Evolutionary conservation across 1,139 yeast genomes (phyloP).

Genomic region (Nakaseomyces glabratus): DNA sequence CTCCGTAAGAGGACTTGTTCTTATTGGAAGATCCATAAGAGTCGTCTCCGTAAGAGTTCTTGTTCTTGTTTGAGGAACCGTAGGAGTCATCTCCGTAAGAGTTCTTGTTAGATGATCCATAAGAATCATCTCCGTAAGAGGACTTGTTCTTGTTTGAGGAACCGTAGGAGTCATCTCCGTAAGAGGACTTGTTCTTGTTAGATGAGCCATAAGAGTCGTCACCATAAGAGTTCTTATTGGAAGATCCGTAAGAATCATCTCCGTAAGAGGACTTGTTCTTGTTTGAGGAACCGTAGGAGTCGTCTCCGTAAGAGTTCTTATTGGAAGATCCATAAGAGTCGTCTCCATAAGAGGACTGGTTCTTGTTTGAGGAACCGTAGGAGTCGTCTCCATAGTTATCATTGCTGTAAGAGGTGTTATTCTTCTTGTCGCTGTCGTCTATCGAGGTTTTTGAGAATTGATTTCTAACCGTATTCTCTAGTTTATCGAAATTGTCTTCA

Average conservation of each 20-base stretch:
- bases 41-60: conserved; percentile 14
- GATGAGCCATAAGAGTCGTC: conserved; percentile 27
- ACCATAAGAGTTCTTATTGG: conserved; percentile 16
- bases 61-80: conserved; percentile 11
- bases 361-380: conserved; percentile 18
- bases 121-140: conserved; percentile 12
- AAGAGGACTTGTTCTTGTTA: conserved; percentile 13
- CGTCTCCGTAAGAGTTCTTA: conserved; percentile 16
- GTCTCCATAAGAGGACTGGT: conserved; percentile 23
- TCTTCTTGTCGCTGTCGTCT: conserved; percentile 16
- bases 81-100: conserved; percentile 10
- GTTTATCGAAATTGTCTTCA: conserved; percentile 22
- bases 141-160: conserved; percentile 18
- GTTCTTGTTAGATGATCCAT: conserved; percentile 15
- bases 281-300: conserved; percentile 13
- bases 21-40: conserved; percentile 13
- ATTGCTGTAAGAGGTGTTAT: conserved; percentile 7
- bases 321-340: conserved; percentile 11
- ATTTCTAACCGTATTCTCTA: conserved; percentile 22
- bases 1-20: conserved; percentile 19
- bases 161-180: conserved; percentile 21
- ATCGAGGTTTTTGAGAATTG: conserved; percentile 22
- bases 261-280: conserved; percentile 15
- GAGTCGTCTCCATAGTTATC: conserved; percentile 15
- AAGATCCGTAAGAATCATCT: conserved; percentile 26